Conservation (phyloP, 2,329 filamentous ascomycete genomes). For the Seiridium cupressi region DNA sequence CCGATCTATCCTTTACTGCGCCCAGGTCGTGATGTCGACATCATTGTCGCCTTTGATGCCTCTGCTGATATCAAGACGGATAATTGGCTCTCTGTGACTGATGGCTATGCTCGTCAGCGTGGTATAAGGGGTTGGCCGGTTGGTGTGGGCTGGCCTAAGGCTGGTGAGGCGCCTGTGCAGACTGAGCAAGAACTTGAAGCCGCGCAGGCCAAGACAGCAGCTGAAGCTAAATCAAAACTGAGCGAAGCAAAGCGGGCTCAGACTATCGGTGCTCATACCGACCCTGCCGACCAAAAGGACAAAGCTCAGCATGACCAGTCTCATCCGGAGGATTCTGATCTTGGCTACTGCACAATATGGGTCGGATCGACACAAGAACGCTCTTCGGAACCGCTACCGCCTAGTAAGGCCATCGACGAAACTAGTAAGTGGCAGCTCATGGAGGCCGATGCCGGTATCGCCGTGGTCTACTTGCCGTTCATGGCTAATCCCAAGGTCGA, state of each 20-base stretch:
- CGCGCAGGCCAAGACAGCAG: constrained; percentile 59
- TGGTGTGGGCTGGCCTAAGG: constrained; percentile 87
- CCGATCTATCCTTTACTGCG: constrained; percentile 93
- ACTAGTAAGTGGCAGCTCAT: constrained; percentile 68
- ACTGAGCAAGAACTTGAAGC: constrained; percentile 64
- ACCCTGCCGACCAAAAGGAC: constrained; percentile 23
- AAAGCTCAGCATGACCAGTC: constrained; percentile 38
- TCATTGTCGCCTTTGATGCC: constrained; percentile 90
- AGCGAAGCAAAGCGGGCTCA: constrained; percentile 45
- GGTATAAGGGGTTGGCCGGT: constrained; percentile 93
- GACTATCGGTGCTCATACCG: constrained; percentile 23
- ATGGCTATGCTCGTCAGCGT: constrained; percentile 88
- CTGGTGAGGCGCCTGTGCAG: constrained; percentile 54
- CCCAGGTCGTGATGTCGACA: constrained; percentile 82
- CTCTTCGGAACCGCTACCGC: constrained; percentile 50
- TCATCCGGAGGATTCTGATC: constrained; percentile 51
- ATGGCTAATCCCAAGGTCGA: constrained; percentile 77
- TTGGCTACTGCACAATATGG: constrained; percentile 95
- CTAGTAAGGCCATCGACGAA: constrained; percentile 55
- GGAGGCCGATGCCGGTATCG: constrained; percentile 77
- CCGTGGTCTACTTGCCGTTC: constrained; percentile 88
- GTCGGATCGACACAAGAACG: constrained; percentile 81
- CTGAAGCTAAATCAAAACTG: constrained; percentile 64
- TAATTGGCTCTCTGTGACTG: constrained; percentile 93
- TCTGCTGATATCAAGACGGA: constrained; percentile 90